Evolutionary conservation across 805 yeast genomes (phyloP).

Genomic region (Suhomyces emberorum): DNA sequence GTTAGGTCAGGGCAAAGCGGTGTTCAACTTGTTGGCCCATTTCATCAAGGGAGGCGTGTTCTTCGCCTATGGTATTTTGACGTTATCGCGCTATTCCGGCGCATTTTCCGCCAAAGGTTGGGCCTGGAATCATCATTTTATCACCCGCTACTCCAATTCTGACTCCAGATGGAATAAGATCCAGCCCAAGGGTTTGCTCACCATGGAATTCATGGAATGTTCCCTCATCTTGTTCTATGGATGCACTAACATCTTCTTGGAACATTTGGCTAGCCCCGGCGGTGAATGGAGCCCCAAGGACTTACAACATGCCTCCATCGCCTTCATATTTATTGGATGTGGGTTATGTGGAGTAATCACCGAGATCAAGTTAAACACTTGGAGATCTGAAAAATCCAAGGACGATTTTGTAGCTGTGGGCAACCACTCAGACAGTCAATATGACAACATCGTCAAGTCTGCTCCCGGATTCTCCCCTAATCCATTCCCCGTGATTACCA

Average conservation of each 20-base stretch:
- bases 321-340: slow-evolving; percentile 86
- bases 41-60: slow-evolving; percentile 95
- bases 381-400: slow-evolving; percentile 51
- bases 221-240: slow-evolving; percentile 85
- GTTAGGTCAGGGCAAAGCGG: slow-evolving; percentile 62
- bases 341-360: slow-evolving; percentile 87
- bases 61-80: slow-evolving; percentile 65
- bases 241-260: slow-evolving; percentile 82
- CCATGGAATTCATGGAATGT: slow-evolving; percentile 85
- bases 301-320: slow-evolving; percentile 85
- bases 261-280: slow-evolving; percentile 66
- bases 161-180: slow-evolving; percentile 31
- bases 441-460: slow-evolving; percentile 19
- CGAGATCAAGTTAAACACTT: slow-evolving; percentile 60
- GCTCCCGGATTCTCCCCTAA: slow-evolving; percentile 84
- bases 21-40: slow-evolving; percentile 87
- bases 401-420: slow-evolving; percentile 12
- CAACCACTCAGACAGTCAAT: background rate
- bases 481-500: slow-evolving; percentile 90
- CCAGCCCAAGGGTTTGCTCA: slow-evolving; percentile 49
- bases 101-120: slow-evolving; percentile 72
- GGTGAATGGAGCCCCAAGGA: slow-evolving; percentile 90
- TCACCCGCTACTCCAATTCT: slow-evolving; percentile 7
- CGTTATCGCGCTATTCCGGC: slow-evolving; percentile 88
- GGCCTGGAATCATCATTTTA: slow-evolving; percentile 72